Base-by-base conservation (phyloP, 805 yeast genomes). In the Candida xiaguanensis region DNA sequence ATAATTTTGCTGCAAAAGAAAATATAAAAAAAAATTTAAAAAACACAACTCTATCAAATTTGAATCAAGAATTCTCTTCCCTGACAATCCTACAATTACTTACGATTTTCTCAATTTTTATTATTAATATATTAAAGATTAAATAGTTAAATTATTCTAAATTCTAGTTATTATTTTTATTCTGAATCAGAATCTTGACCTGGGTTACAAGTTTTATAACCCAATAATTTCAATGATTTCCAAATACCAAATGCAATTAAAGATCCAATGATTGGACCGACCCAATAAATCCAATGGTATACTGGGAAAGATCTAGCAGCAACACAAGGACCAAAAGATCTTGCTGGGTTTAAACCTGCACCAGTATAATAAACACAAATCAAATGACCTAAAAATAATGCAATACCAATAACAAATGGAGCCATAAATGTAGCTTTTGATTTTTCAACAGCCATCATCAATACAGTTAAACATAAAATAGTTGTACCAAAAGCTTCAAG, bases 201-300 rank as follows among this genome's bases (percentile, higher is more conserved):
- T 43, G 84, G 84, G 69, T 80, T 79, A 46, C 52, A 47, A 31
- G 56, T 50, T 66, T 78, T 81, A 65, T 83, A 84, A 54, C 82
- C 74, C 53, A 84, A 68, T 53, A 75, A 52, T 61, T 78, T 80
- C 66, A 86, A 70, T 35, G 77, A 47, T 57, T 80, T 72, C 83
- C 86, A 85, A 48, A 85, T 70, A 44, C 74, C 75, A 49, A 74
- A 77, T 27, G 95, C 82, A 49, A 86, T 58, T 40, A 73, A 44
- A 8, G 90, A 66, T 48, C 95, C 95, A 43, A 84, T 56, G 40
- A 80, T 52, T 44, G 96, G 95, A 39, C 96, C 96, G 42, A 87
- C 78, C 93, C 95, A 86, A 74, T 87, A 87, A 49, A 88, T 86
- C 95, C 95, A 87, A 73, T 80, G 88, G 68, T 87, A 87, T 55